Evolutionary conservation across 2,329 filamentous ascomycete genomes (phyloP).

Genomic region (Fusarium albidum): DNA sequence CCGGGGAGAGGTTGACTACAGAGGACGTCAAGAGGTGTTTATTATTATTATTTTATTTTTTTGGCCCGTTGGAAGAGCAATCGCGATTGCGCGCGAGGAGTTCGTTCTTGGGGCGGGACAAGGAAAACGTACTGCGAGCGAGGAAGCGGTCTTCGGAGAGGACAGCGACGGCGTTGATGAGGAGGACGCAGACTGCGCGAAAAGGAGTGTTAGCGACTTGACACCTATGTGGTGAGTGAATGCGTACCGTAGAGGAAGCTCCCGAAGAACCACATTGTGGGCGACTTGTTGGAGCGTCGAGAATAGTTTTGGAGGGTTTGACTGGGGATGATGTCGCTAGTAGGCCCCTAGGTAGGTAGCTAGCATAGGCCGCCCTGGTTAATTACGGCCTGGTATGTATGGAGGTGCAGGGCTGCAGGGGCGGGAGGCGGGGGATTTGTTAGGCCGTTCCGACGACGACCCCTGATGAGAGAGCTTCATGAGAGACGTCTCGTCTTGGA

Average conservation of each 20-base stretch:
- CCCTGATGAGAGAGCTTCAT: conserved; percentile 7
- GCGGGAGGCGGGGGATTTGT: conserved; percentile 43
- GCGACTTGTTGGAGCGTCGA: conserved; percentile 9
- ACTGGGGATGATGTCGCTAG: conserved; percentile 30
- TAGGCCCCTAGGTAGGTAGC: conserved; percentile 16
- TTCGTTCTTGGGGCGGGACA: neutral
- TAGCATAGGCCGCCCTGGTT: neutral
- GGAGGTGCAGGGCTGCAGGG: too few species aligned
- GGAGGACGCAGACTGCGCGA: conserved; percentile 73
- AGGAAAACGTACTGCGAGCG: conserved; percentile 61
- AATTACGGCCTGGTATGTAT: too few species aligned
- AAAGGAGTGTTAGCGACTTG: conserved; percentile 20
- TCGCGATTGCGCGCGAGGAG: neutral
- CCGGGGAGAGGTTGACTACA: conserved; percentile 76
- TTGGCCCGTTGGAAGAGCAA: too few species aligned
- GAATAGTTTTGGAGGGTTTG: conserved; percentile 8
- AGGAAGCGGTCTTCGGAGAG: conserved; percentile 96
- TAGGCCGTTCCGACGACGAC: conserved; percentile 45
- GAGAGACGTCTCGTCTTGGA: too few species aligned
- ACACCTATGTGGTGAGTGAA: neutral
- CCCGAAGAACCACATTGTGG: conserved; percentile 71
- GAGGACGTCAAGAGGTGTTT: too few species aligned
- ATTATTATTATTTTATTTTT: conserved; percentile 28
- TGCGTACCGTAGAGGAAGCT: conserved; percentile 72
- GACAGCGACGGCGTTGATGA: conserved; percentile 93